Base-by-base conservation (phyloP, 2,329 filamentous ascomycete species). In the Fusarium sp. region DNA sequence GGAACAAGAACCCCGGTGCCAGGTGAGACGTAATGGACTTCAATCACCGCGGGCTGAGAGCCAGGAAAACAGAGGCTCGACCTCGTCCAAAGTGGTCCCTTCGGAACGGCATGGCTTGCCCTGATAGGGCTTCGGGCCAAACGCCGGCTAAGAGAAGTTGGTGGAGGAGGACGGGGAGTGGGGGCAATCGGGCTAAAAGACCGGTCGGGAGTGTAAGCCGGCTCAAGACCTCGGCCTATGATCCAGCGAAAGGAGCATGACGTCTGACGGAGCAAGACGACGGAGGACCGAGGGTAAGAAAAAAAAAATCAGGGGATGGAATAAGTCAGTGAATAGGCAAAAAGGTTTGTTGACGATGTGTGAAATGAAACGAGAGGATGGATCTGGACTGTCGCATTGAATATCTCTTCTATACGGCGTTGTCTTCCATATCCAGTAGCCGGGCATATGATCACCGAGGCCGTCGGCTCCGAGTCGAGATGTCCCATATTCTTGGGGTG, bases 201-300 rank as follows among this genome's bases (percentile, higher is more conserved):
- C 59, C 61, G 59, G 62, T 69, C 70, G 58, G 60, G 50, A 56
- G 45, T 57, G 45, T 71, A 74, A 74, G 73, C 66, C 69, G 72
- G 76, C 63, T 57, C 66, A 68, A 70, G 74, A 74, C 76, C 76
- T 78, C 76, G 76, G 76, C 68, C 74, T 75, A 58, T 59, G 63
- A 60, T 74, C 27, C 62, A 74, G 68, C 65, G 65, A 60, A 74
- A 45, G 40, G 56, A 65, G 42, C 67, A 73, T 74, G 66, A 74
- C 62, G 66, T 63, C 63, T 54, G 42, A 57, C 57, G 65, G 71
- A 69, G 63, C 14, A 62, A 47, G 60, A 57, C 65, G 38, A 62
- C 66, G 66, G 66, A 68, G 54, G 42, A 38, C 35, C 50, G 52
- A 59, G 61, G 31, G 38, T 66, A 36, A 29, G 13, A 40, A 22